Evolutionary conservation across 2,329 filamentous ascomycete species (phyloP), one percentile per base, ranked within the genome.

Genomic region (Pestalotiopsis sp.): DNA sequence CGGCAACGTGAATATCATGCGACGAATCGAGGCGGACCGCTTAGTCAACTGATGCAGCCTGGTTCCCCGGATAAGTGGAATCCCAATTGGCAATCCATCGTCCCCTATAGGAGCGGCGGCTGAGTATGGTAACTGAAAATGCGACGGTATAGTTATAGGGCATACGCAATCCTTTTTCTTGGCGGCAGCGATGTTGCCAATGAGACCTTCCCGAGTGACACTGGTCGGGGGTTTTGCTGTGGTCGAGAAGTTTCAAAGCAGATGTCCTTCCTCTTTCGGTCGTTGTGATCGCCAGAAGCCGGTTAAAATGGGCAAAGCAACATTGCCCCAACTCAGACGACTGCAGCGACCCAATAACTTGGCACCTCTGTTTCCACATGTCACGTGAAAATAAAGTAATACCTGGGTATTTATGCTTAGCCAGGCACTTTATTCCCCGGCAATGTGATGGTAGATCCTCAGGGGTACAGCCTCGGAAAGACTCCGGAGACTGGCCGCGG

Each of bases 161-260:
- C 31, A 39, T 62, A 62, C 59, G 59, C 59, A 39, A 39, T 39
- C 59, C 31, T 59, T 62, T 36, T 39, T 52, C 59, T 62, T 62
- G 59, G 59, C 59, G 36, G 4, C 27, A 20, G 25, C 31, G 25
- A 36, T 62, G n/a, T 62, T 20, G 11, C n/a, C 31, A 20, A 38
- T 39, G 25, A 62, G 59, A 62, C 59, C 59, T 62, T 62, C 59
- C 59, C 17, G 27, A 62, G 31, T 62, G n/a, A 62, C 31, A 39
- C n/a, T 62, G 59, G 59, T 62, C 20, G 27, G 31, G 20, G 17
- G 36, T 27, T 36, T 39, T 12, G 31, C 13, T 17, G 17, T 62
- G 59, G 27, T 60, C 58, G 59, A 20, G 7, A 20, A 14, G 59
- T 39, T 61, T 62, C 59, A 14, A 27, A 36, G 27, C 59, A 62